Conservation (phyloP, 1,284 basidiomycete species). For the Albatrellus sp. region DNA sequence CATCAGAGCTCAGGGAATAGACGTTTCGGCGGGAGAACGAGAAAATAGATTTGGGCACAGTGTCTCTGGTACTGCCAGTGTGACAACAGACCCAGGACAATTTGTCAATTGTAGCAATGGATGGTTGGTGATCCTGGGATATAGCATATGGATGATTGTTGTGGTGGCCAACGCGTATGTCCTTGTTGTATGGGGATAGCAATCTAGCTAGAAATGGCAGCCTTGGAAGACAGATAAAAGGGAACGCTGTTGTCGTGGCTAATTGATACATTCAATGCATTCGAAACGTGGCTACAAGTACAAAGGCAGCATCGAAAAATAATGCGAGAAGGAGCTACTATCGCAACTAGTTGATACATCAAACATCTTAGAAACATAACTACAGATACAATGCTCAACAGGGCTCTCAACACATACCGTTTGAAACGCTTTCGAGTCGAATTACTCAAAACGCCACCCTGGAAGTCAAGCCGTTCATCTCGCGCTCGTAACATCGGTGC, state of each 20-base stretch:
- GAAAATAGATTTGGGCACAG: no score
- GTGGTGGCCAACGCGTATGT: no score
- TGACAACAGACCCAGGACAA: constrained; percentile 17
- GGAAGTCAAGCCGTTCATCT: constrained; percentile 38
- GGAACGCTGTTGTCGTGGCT: no score
- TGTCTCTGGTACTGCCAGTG: no score
- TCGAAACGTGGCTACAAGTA: no score
- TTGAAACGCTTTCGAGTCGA: background rate
- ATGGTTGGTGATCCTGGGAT: constrained; percentile 43
- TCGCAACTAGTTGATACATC: background rate
- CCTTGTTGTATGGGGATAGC: background rate
- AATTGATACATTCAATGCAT: no score
- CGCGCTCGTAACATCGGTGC: constrained; percentile 51
- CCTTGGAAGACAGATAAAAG: no score
- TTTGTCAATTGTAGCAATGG: constrained; percentile 53
- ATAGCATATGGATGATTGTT: constrained; percentile 22
- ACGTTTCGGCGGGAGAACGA: no score
- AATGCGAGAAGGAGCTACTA: background rate
- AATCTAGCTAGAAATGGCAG: background rate
- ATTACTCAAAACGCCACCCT: constrained; percentile 44
- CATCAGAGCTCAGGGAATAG: no score
- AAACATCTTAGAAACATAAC: background rate
- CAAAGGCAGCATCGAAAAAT: no score
- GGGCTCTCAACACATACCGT: background rate
- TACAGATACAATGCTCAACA: background rate